Percentiles rank a stretch among this genome's conserved stretches.
Evolutionary conservation across 495 filamentous ascomycete genomes (phyloP).

Genomic region (Schizothecium vesticola): DNA sequence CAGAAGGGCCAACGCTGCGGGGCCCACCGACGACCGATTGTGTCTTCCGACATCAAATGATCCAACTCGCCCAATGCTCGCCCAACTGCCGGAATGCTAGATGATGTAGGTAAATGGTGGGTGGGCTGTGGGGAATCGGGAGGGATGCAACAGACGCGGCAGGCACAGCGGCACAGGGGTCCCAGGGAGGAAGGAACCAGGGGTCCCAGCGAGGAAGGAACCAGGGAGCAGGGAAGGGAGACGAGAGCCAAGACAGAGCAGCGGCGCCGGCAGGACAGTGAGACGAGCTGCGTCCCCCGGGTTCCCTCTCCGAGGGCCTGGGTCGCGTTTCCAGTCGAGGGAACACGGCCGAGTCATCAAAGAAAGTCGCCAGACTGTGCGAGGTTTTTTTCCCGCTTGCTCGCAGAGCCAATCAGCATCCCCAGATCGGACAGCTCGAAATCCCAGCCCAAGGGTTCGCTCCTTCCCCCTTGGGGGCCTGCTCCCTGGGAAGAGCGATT

Average conservation of each 20-base stretch:
- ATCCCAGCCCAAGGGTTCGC: not conserved
- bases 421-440: not conserved
- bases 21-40: not conserved
- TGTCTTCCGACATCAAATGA: not conserved
- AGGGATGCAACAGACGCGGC: not conserved
- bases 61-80: not conserved
- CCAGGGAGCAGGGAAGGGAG: not conserved
- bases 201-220: not conserved
- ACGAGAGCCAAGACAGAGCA: not conserved
- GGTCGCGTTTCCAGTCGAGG: constrained; percentile 17
- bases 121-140: not conserved
- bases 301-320: constrained; percentile 15
- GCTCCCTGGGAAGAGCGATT: too few species aligned
- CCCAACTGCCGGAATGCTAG: not conserved
- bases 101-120: not conserved
- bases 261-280: not conserved
- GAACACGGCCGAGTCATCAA: constrained; percentile 10
- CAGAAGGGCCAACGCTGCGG: not conserved
- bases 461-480: not conserved
- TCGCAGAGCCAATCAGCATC: not conserved
- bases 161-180: not conserved
- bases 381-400: not conserved
- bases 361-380: not conserved
- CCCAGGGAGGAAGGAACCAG: not conserved
- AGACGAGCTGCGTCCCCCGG: not conserved